Evolutionary conservation across 345 rosid genomes (phyloP).

Genomic region (Populus nigra): DNA sequence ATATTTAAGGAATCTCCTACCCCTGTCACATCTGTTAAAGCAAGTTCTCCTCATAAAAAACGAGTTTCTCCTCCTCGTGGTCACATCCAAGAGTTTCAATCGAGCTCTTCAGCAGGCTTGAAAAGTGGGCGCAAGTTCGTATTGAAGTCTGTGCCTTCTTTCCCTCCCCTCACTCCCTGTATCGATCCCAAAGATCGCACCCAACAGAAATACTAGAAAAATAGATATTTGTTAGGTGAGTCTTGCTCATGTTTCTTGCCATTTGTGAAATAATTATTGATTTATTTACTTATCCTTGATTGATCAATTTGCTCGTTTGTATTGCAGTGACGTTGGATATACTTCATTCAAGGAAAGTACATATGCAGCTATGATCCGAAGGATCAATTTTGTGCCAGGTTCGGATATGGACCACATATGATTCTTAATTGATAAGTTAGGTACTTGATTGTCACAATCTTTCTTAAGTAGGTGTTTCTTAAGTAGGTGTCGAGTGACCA

Average conservation of each 20-base stretch:
- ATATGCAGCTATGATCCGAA: not conserved
- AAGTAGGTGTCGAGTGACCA: not conserved
- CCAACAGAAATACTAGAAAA: slow-evolving; percentile 16
- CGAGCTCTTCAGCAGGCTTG: slow-evolving; percentile 40
- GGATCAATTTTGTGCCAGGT: not conserved
- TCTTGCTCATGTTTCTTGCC: not conserved
- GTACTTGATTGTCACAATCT: not conserved
- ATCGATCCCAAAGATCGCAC: slow-evolving; percentile 24
- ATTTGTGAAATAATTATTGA: not conserved
- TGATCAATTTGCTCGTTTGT: not conserved
- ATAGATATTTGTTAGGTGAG: slow-evolving; percentile 15
- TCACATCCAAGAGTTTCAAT: slow-evolving; percentile 17
- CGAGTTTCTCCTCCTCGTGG: slow-evolving; percentile 54
- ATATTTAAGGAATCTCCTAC: slow-evolving; percentile 42
- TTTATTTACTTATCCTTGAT: not conserved
- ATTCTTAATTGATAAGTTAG: not conserved
- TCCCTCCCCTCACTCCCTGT: slow-evolving; percentile 58
- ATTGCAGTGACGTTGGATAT: not conserved
- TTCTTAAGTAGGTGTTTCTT: not conserved
- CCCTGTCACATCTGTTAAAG: slow-evolving; percentile 37
- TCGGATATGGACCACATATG: not conserved
- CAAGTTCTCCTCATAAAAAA: slow-evolving; percentile 50
- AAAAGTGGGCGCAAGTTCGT: slow-evolving; percentile 59
- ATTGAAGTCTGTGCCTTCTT: slow-evolving; percentile 49
- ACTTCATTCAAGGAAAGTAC: not conserved